Evolutionary conservation across 208 protist genomes (phyloP).

Genomic region (Trypanosomatidae sp.): DNA sequence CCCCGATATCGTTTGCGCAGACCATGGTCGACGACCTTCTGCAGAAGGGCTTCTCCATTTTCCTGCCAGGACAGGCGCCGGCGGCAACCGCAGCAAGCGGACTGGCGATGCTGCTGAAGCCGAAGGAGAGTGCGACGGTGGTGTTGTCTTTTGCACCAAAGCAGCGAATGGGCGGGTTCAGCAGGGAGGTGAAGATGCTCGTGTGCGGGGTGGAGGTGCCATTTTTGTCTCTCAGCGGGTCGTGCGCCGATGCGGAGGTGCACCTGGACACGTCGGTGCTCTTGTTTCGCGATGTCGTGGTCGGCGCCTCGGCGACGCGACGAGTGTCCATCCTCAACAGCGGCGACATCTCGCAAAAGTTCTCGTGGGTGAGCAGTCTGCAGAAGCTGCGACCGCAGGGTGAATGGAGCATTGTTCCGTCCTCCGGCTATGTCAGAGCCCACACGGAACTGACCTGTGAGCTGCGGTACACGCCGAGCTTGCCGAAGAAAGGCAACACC

Average conservation of each 20-base stretch:
- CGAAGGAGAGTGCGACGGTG: constrained; percentile 71
- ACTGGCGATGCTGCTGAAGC: constrained; percentile 69
- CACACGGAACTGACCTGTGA: constrained; percentile 91
- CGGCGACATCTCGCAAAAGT: constrained; percentile 94
- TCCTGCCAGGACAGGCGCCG: constrained; percentile 14
- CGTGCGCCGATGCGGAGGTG: constrained; percentile 94
- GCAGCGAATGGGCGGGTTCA: constrained; percentile 88
- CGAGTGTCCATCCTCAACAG: constrained; percentile 94
- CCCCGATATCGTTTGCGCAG: constrained; percentile 78
- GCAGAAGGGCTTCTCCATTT: constrained; percentile 69
- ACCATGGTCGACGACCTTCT: constrained; percentile 62
- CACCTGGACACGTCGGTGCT: constrained; percentile 92
- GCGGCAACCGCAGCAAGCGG: constrained; percentile 1
- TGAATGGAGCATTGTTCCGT: constrained; percentile 84
- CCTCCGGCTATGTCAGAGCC: constrained; percentile 80
- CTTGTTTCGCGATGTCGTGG: constrained; percentile 92
- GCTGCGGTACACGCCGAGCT: constrained; percentile 86
- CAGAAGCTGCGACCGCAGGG: constrained; percentile 18
- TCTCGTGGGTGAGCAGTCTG: constrained; percentile 70
- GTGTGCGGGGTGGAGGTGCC: constrained; percentile 83
- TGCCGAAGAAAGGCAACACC: not conserved
- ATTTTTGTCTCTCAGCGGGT: constrained; percentile 87
- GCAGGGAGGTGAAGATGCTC: constrained; percentile 87
- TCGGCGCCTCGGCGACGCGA: constrained; percentile 66
- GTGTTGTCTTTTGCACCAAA: constrained; percentile 79